Conservation (phyloP, 179 eudicot genomes). For the Heliamphora pulchella region DNA sequence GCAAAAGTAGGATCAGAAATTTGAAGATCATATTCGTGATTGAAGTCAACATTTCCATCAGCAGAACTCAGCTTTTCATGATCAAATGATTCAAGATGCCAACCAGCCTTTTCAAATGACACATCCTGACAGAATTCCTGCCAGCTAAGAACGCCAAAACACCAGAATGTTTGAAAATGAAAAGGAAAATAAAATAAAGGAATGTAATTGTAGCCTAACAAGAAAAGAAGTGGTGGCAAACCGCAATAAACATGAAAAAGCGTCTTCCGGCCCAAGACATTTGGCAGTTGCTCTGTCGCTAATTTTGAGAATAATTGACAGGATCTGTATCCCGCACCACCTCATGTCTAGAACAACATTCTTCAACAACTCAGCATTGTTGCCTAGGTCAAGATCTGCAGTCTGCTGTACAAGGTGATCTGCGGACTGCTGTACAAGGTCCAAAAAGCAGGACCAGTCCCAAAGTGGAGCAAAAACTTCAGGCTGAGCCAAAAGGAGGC, state of each 20-base stretch:
- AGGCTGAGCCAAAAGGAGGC: slow-evolving; percentile 52
- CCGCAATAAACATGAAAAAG: slow-evolving; percentile 59
- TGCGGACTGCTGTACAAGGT: slow-evolving; percentile 39
- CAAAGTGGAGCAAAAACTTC: slow-evolving; percentile 58
- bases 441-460: slow-evolving; percentile 87
- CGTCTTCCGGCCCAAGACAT: slow-evolving; percentile 48
- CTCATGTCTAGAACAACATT: slow-evolving; percentile 41
- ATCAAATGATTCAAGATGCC: slow-evolving; percentile 44
- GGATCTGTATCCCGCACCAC: slow-evolving; percentile 75
- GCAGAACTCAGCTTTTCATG: slow-evolving; percentile 15
- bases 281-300: slow-evolving; percentile 43
- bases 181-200: not conserved
- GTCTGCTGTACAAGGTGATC: slow-evolving; percentile 39
- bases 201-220: not conserved
- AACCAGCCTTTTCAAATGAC: slow-evolving; percentile 74
- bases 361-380: slow-evolving; percentile 27
- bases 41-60: slow-evolving; percentile 21
- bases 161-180: slow-evolving; percentile 1
- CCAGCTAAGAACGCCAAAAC: slow-evolving; percentile 50
- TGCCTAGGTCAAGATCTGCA: slow-evolving; percentile 25
- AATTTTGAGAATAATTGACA: slow-evolving; percentile 49
- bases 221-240: slow-evolving; percentile 29
- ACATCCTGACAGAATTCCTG: slow-evolving; percentile 72
- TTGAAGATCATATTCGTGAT: slow-evolving; percentile 6
- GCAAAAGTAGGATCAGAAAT: slow-evolving; percentile 16